Conservation (phyloP, 1,284 basidiomycete genomes). For the Naganishia sp. region DNA sequence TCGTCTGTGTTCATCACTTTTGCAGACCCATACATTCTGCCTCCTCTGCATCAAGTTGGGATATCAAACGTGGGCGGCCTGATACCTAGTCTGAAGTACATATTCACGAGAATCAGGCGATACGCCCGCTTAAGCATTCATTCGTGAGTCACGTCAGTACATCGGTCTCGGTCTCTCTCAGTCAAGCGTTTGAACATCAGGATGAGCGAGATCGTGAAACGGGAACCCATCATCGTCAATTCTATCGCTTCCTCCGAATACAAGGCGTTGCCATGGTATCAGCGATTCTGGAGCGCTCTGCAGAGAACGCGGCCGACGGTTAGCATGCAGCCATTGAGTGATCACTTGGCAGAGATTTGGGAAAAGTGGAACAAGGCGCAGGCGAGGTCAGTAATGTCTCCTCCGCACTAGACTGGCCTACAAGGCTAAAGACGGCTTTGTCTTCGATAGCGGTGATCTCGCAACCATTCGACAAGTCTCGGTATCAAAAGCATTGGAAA, state of each 20-base stretch:
- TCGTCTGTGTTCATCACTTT: not conserved
- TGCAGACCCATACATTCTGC: conserved; percentile 21
- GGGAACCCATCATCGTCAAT: conserved; percentile 25
- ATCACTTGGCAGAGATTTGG: conserved; percentile 24
- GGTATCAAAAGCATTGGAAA: conserved; percentile 16
- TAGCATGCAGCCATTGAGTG: conserved; percentile 19
- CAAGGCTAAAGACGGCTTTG: too few species aligned
- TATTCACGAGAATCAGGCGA: conserved; percentile 8
- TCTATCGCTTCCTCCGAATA: conserved; percentile 14
- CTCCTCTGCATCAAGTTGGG: conserved; percentile 19
- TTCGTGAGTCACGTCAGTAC: not conserved
- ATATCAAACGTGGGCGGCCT: conserved; percentile 19
- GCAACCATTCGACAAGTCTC: conserved; percentile 20
- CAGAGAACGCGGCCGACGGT: conserved; percentile 14
- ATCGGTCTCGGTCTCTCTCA: not conserved
- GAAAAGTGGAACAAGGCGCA: conserved; percentile 27
- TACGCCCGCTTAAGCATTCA: not conserved
- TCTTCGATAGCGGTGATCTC: conserved; percentile 3
- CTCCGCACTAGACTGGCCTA: not conserved
- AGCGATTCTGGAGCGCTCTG: conserved; percentile 9
- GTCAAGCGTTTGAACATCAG: not conserved
- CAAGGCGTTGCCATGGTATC: conserved; percentile 14
- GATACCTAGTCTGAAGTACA: conserved; percentile 20
- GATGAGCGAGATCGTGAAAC: conserved; percentile 12
- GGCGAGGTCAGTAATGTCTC: conserved; percentile 5